Evolutionary conservation across 2,329 filamentous ascomycete genomes (phyloP), one percentile per base, ranked within the genome.

Genomic region (Monosporascus sp.): DNA sequence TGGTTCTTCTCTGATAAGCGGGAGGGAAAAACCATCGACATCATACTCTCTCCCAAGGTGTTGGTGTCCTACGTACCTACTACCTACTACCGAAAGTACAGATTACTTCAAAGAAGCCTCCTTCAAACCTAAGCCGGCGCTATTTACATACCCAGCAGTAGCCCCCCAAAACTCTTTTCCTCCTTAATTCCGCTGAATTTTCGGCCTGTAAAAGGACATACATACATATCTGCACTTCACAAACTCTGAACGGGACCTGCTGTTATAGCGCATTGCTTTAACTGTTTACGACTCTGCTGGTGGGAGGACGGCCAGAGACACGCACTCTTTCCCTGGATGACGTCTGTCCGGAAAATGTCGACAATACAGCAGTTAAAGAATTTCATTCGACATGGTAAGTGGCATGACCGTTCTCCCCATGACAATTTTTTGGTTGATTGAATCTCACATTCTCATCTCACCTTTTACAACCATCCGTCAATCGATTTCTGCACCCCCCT

Each of bases 351-450:
- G 24, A 70, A 62, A 44, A 85, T 85, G 82, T 85, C 82, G 66
- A 84, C 83, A 61, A 96, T 97, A 76, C 93, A 97, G 77, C 94
- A 94, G 70, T 84, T 97, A 66, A 97, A 97, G 76, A 97, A 97
- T 75, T 95, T 97, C 75, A 94, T 97, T 75, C 90, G 93, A 62
- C 93, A 97, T 79, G 93, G 83, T 85, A 75, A 53, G 77, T 66
- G 36, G 27, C 24, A 26, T 26, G 45, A 19, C 52, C 44, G 41
- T 54, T 51, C 34, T 49, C 37, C 27, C 27, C 27, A 31, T 31
- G 3, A 9, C 27, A 11, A 52, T 51, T 38, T 47, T 53, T 52
- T 47, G 24, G 40, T 49, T 53, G 24, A 36, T 54, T 36, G 44
- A 44, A 7, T 47, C 38, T 34, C 43, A 47, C n/a, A 31, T 40